Conservation (phyloP, 352 stramenopile species). For the Pythium plurisporium region DNA sequence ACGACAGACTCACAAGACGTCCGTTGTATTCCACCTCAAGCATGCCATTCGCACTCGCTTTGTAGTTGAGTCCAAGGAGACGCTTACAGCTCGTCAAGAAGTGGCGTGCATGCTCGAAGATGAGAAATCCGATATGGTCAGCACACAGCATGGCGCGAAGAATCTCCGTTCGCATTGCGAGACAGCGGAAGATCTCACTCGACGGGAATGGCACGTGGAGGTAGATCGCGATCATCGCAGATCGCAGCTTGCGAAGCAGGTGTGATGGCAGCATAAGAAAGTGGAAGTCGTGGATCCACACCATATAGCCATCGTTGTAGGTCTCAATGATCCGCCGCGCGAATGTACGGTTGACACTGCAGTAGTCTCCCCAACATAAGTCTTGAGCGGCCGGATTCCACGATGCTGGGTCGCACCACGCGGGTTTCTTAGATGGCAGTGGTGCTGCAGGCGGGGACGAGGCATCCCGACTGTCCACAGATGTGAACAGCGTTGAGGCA, state of each 20-base stretch:
- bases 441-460: too few species aligned
- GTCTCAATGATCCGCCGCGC: conserved; percentile 44
- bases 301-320: conserved; percentile 87
- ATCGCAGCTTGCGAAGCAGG: conserved; percentile 87
- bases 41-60: conserved; percentile 77
- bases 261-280: conserved; percentile 96
- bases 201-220: conserved; percentile 98
- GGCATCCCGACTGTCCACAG: too few species aligned
- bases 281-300: conserved; percentile 99
- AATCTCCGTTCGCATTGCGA: conserved; percentile 92
- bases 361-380: conserved; percentile 75
- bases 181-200: conserved; percentile 95
- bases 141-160: conserved; percentile 94
- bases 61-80: conserved; percentile 94
- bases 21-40: conserved; percentile 95
- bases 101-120: conserved; percentile 95
- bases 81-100: conserved; percentile 91
- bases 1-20: conserved; percentile 93
- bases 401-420: conserved; percentile 60
- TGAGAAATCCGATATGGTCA: conserved; percentile 97
- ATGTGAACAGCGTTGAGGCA: too few species aligned
- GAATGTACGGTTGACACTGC: conserved; percentile 59
- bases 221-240: conserved; percentile 95
- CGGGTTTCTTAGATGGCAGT: conserved; percentile 12
- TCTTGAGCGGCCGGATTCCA: conserved; percentile 79